Percentiles rank a stretch among this genome's conserved stretches.
These are phyloP conservation scores for Phlebiopsis flavidoalba DNA, from an alignment of 768 basidiomycete genomes.

Conservation along the genomic window DNA sequence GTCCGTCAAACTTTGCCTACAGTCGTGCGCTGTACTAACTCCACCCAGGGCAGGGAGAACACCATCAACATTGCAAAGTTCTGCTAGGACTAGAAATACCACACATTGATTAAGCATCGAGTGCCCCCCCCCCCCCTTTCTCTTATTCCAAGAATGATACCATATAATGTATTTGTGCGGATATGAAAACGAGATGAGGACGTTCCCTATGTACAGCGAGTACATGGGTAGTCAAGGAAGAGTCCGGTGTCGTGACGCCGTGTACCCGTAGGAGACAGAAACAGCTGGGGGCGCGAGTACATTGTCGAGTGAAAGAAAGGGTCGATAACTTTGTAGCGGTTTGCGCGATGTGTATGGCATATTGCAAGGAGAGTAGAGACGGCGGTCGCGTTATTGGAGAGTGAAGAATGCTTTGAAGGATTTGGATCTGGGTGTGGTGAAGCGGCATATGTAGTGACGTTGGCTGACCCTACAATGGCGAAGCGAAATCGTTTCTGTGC, in stretches of 20 bases:
- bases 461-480: too few species aligned
- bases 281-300: background rate
- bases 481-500: constrained; percentile 17
- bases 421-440: too few species aligned
- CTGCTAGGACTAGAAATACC: constrained; percentile 55
- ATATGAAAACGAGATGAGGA: background rate
- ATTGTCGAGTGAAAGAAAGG: background rate
- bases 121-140: too few species aligned
- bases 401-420: constrained; percentile 12
- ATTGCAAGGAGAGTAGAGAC: background rate
- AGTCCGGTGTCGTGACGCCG: background rate
- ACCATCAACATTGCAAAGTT: constrained; percentile 46
- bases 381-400: background rate
- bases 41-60: constrained; percentile 42
- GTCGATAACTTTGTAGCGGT: background rate
- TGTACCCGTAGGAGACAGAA: background rate
- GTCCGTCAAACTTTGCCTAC: constrained; percentile 27
- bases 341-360: background rate
- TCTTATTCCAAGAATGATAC: background rate
- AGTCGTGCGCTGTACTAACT: background rate
- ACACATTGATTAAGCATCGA: background rate
- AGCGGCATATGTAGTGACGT: constrained; percentile 5
- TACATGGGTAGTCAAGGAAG: background rate
- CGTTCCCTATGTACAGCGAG: background rate
- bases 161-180: background rate